Evolutionary conservation across 257 asterid genomes (phyloP), one percentile per base, ranked within the genome.

Genomic region (Striga asiatica): DNA sequence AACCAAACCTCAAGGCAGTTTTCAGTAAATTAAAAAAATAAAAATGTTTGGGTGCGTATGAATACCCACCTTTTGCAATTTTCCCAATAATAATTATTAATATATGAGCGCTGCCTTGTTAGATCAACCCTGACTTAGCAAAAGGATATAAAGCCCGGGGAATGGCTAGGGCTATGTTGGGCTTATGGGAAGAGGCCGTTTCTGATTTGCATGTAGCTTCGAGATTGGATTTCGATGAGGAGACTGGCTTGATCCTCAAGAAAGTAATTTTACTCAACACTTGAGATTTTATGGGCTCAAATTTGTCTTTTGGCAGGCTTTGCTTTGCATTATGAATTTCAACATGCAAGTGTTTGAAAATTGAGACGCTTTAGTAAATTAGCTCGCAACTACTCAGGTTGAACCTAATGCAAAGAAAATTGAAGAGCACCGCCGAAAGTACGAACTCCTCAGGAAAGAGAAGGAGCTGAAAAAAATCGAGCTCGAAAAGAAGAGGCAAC

Each of bases 101-200:
- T 31, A 31, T 31, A 31, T 31, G 41, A 53, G 9, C 13, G 23
- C 47, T 62, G 35, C 42, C 25, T 22, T 71, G 41, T 35, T 63
- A 88, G 96, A 78, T 85, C 69, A 81, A 85, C 57, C 79, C 86
- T 12, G 93, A 83, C 76, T 85, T 88, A 22, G 93, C 96, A 13
- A 85, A 77, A 66, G 94, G 94, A 17, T 89, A 79, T 51, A 89
- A 89, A 83, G 69, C 79, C 48, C 79, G 94, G 56, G 97, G 95
- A 27, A 71, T 78, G 74, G 89, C 89, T 29, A 76, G 77, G 74
- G 78, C 84, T 54, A 77, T 81, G 93, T 42, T 85, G 74, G 95
- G 94, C 60, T 76, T 77, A 38, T 89, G 96, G 95, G 81, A 81
- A 79, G 91, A 77, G 71, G 89, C 94, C 6, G 91, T 83, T 52